A percentile compares a stretch with the other conserved stretches of the same genome.
Conservation (phyloP, 106 monocot genomes). For the Alisma plantagoaquatica region DNA sequence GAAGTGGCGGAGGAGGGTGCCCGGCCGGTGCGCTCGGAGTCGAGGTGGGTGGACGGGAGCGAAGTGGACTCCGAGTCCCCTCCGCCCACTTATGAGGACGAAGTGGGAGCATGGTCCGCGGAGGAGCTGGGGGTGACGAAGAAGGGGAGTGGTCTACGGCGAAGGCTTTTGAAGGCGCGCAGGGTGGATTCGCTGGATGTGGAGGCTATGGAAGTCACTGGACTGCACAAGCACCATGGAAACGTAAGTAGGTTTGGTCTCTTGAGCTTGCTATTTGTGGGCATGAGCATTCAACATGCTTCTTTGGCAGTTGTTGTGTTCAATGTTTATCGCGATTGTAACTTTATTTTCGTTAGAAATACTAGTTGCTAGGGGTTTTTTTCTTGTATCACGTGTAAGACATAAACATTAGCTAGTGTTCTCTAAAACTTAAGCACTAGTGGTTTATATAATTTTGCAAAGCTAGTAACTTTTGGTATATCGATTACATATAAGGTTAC, state of each 20-base stretch:
- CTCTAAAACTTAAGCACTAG: too few relatives aligned
- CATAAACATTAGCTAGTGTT: too few relatives aligned
- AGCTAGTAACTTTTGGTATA: too few relatives aligned
- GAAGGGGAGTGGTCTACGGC: constrained; percentile 14
- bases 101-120: neutral
- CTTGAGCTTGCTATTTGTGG: too few relatives aligned
- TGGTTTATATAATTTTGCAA: too few relatives aligned
- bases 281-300: too few relatives aligned
- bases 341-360: too few relatives aligned
- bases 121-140: neutral
- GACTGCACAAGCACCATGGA: constrained; percentile 21
- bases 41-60: constrained; percentile 86
- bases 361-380: too few relatives aligned
- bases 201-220: constrained; percentile 71
- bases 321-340: too few relatives aligned
- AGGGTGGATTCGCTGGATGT: constrained; percentile 76
- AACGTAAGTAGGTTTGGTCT: constrained; percentile 23
- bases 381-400: too few relatives aligned
- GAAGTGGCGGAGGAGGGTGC: constrained; percentile 2
- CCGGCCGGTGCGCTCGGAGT: constrained; percentile 5
- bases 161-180: constrained; percentile 38
- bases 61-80: constrained; percentile 70
- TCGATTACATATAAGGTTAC: too few relatives aligned
- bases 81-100: constrained; percentile 20
- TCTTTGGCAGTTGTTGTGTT: too few relatives aligned